A percentile compares a stretch with the other conserved stretches of the same genome.
These are phyloP conservation scores for Aspergillus campestris DNA, from an alignment of 495 filamentous ascomycete genomes.

Conservation along the genomic window DNA sequence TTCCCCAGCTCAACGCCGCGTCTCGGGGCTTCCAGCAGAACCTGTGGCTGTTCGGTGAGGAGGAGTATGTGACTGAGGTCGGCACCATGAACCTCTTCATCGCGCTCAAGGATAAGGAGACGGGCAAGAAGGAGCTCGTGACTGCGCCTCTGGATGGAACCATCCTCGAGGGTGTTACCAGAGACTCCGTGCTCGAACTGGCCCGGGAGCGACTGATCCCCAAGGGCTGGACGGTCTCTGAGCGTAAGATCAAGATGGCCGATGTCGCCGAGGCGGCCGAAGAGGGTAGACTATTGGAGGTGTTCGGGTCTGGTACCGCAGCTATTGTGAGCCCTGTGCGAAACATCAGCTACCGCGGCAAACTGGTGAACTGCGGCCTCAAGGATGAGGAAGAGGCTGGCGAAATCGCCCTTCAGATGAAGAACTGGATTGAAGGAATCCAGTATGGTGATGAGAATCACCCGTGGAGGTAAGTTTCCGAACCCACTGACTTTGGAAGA, in stretches of 20 bases:
- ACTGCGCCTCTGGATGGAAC: conserved; percentile 94
- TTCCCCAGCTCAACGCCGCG: conserved; percentile 86
- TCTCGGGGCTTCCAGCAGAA: conserved; percentile 93
- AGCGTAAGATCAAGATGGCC: conserved; percentile 83
- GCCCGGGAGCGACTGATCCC: conserved; percentile 72
- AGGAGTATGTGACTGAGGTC: conserved; percentile 91
- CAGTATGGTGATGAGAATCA: conserved; percentile 92
- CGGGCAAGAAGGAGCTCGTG: conserved; percentile 79
- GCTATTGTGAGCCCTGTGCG: conserved; percentile 68
- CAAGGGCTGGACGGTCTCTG: conserved; percentile 81
- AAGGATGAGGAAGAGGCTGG: conserved; percentile 75
- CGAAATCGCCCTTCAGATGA: conserved; percentile 74
- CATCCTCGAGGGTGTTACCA: conserved; percentile 90
- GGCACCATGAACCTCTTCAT: conserved; percentile 98
- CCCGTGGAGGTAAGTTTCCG: conserved; percentile 57
- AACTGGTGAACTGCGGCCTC: conserved; percentile 70
- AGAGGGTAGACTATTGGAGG: conserved; percentile 83
- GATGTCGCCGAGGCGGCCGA: conserved; percentile 70
- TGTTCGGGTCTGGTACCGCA: conserved; percentile 89
- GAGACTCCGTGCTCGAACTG: conserved; percentile 76
- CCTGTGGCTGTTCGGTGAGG: conserved; percentile 90
- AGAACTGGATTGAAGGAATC: conserved; percentile 89
- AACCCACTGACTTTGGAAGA: no score
- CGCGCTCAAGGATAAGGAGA: conserved; percentile 68
- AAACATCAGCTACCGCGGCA: conserved; percentile 74